Percentiles rank a stretch among this genome's conserved stretches.
These are phyloP conservation scores for Aristolochia contorta DNA, from an alignment of 164 flowering plant species.

Conservation along the genomic window DNA sequence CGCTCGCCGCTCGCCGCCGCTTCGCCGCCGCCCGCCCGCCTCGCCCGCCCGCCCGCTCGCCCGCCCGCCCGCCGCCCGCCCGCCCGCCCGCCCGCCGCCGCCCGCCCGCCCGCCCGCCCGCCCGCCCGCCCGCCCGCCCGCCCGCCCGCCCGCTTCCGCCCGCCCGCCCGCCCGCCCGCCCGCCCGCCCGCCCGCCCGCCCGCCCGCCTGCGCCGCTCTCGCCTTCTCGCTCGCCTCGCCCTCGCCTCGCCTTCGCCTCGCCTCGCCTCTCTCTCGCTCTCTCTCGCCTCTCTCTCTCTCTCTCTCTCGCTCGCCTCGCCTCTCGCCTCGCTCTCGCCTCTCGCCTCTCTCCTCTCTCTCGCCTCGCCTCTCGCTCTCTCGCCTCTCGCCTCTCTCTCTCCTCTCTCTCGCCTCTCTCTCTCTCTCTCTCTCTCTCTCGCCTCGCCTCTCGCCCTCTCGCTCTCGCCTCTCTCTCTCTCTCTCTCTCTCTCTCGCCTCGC, in stretches of 20 bases:
- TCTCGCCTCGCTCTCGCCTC: not conserved
- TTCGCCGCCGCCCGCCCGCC: not conserved
- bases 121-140: too few relatives aligned
- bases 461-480: too few relatives aligned
- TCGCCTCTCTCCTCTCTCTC: not conserved
- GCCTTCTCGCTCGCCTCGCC: too few relatives aligned
- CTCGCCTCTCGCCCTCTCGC: not conserved
- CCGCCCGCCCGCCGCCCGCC: not conserved
- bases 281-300: not conserved
- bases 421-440: not conserved
- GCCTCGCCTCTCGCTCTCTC: not conserved
- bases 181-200: too few relatives aligned
- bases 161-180: too few relatives aligned
- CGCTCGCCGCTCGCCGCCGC: too few relatives aligned
- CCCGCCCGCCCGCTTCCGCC: too few relatives aligned
- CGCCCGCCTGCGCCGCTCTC: too few relatives aligned
- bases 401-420: not conserved
- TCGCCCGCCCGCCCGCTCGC: not conserved
- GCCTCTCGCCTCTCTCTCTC: not conserved
- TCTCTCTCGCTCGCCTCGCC: not conserved
- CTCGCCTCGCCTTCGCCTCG: too few relatives aligned
- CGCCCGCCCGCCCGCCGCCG: not conserved
- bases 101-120: not conserved
- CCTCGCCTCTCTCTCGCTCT: too few relatives aligned
- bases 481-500: too few relatives aligned